Base-by-base conservation (phyloP, 768 basidiomycete species). In the Mrakia gelida region DNA sequence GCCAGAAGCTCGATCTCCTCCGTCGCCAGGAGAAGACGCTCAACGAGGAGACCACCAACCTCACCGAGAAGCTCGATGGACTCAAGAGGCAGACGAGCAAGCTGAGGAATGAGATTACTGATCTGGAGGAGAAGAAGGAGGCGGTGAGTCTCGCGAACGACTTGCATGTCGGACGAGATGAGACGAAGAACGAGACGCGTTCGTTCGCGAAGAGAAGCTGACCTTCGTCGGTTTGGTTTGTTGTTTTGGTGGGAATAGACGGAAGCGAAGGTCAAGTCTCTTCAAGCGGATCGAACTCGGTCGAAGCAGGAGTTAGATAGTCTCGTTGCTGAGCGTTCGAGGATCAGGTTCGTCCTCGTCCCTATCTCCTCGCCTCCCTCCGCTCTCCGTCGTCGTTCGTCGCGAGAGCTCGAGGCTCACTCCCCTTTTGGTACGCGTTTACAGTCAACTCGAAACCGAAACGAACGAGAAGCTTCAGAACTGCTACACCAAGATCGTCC, bases 401-500 rank as follows among this genome's bases (percentile, higher is more conserved):
- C n/a, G 54, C 3, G 41, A 52, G 49, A 21, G 1, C 28, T 75
- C 28, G 45, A 9, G 7, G 2, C 56, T 30, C 15, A n/a, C 13
- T 41, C 41, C n/a, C 13, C n/a, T 23, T 63, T 45, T 38, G 38
- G 38, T 38, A 38, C 59, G 11, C 11, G 26, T 59, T 4, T 32
- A 16, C 78, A 98, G 95, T 67, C 92, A 93, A 86, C 88, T 94
- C 18, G 95, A 97, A 84, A 89, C 90, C 0, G 95, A 99, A 81
- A 89, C 91, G 34, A 95, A 96, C 82, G 96, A 96, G 85, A 95
- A 95, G 83, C 88, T 99, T 8, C 88, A 90, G 73, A 90, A 90
- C 21, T 88, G 93, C 4, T 92, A 93, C 82, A 88, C 90, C 68
- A 91, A 97, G 82, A 88, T 99, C 4, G 86, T 94, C 21, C 92